phyloP scores from a whole-genome alignment of 345 rosid species.

The Eutrema japonicum region DNA sequence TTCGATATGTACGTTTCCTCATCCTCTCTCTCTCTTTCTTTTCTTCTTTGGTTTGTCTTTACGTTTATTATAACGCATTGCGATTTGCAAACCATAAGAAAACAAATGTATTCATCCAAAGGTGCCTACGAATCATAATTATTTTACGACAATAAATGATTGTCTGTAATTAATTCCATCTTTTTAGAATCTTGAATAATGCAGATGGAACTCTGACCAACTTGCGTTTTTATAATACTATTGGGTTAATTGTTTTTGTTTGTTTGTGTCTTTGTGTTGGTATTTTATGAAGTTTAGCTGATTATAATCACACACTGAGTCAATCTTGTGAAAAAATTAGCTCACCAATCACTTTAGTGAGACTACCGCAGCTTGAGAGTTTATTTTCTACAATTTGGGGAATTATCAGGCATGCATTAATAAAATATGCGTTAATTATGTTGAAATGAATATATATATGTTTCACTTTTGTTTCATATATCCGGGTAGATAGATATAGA shows the following conservation, averaged over 20 bases:
- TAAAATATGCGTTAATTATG: neutral
- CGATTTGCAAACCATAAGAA: conserved; percentile 26
- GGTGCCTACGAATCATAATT: conserved; percentile 12
- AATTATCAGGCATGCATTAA: conserved; percentile 8
- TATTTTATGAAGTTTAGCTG: neutral
- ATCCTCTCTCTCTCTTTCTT: too few relatives aligned
- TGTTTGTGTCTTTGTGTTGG: neutral
- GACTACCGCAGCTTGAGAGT: neutral
- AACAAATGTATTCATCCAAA: conserved; percentile 33
- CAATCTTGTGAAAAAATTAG: conserved; percentile 21
- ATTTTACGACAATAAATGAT: conserved; percentile 22
- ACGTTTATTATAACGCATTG: conserved; percentile 32
- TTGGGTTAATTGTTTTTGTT: neutral
- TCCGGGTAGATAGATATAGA: neutral
- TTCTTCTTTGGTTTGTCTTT: conserved; percentile 10
- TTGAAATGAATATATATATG: neutral
- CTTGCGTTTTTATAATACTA: neutral
- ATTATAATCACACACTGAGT: conserved; percentile 1
- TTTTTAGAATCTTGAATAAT: conserved; percentile 14
- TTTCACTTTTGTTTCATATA: neutral
- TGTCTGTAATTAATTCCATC: conserved; percentile 21
- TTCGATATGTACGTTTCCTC: conserved; percentile 71
- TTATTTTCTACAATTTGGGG: conserved; percentile 6
- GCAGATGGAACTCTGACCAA: conserved; percentile 2
- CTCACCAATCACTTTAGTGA: conserved; percentile 26